Evolutionary conservation across 129 eudicot genomes (phyloP).

Genomic region (Pseudognaphalium luteoalbum): DNA sequence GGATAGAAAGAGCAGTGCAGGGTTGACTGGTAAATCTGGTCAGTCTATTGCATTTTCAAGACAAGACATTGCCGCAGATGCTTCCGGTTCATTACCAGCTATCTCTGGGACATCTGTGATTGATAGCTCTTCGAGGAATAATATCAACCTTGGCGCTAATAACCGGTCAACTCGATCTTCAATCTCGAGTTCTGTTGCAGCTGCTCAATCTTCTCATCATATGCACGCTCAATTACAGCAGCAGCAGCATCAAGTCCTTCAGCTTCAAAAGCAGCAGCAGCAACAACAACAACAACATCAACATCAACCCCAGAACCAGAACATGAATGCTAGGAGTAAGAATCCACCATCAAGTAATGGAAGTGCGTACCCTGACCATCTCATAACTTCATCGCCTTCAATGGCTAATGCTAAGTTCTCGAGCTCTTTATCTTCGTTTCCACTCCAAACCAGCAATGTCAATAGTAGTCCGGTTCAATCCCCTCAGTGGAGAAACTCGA

Average conservation of each 20-base stretch:
- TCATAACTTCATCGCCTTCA: conserved; percentile 52
- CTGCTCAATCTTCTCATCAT: conserved; percentile 42
- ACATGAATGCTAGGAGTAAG: conserved; percentile 46
- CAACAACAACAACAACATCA: conserved; percentile 60
- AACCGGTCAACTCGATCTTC: conserved; percentile 48
- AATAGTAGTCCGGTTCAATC: conserved; percentile 58
- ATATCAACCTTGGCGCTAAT: conserved; percentile 47
- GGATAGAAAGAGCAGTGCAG: conserved; percentile 52
- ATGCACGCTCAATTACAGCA: conserved; percentile 54
- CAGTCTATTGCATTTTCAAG: conserved; percentile 90
- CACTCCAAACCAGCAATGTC: conserved; percentile 54
- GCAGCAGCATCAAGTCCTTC: conserved; percentile 37
- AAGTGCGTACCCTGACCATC: conserved; percentile 49
- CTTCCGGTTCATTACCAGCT: conserved; percentile 29
- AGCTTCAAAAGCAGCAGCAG: conserved; percentile 56
- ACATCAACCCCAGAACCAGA: conserved; percentile 47
- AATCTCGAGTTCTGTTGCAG: conserved; percentile 37
- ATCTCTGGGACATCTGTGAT: conserved; percentile 52
- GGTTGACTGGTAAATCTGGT: conserved; percentile 46
- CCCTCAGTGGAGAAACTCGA: conserved; percentile 79
- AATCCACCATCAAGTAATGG: conserved; percentile 62
- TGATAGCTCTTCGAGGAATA: conserved; percentile 64
- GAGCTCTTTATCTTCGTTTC: conserved; percentile 50
- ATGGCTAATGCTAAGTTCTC: conserved; percentile 60
- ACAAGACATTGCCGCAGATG: conserved; percentile 56